Evolutionary conservation across 1,284 basidiomycete genomes (phyloP).

Genomic region (Papiliotrema fonsecae): DNA sequence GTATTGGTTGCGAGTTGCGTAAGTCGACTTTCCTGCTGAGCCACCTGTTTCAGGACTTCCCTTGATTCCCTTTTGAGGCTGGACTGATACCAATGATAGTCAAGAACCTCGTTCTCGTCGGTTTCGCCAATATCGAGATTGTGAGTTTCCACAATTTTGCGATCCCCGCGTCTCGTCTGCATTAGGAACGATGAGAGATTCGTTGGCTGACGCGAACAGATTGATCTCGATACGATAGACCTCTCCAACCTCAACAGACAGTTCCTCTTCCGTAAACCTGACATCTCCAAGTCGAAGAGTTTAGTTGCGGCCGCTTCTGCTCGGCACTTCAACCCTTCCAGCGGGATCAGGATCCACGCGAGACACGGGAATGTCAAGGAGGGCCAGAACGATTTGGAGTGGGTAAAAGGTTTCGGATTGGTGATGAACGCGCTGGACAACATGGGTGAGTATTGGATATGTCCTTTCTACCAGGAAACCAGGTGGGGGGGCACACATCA

Average conservation of each 20-base stretch:
- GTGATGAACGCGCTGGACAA: slow-evolving; percentile 97
- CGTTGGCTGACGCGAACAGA: slow-evolving; percentile 47
- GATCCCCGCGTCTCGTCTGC: background rate
- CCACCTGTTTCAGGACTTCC: background rate
- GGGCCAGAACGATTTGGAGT: slow-evolving; percentile 78
- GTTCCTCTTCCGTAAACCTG: slow-evolving; percentile 95
- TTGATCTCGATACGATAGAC: slow-evolving; percentile 98
- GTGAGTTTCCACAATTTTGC: slow-evolving; percentile 34
- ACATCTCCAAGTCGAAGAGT: slow-evolving; percentile 94
- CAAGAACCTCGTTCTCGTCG: slow-evolving; percentile 91
- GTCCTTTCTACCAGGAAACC: too few relatives aligned
- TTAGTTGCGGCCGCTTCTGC: slow-evolving; percentile 88
- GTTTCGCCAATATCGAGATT: slow-evolving; percentile 83
- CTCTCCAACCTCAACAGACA: slow-evolving; percentile 96
- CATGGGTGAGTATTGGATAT: slow-evolving; percentile 60
- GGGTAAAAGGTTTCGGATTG: slow-evolving; percentile 86
- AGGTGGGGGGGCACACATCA: background rate
- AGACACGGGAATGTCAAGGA: slow-evolving; percentile 97
- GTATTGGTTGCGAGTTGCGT: slow-evolving; percentile 96
- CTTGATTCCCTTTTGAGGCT: too few relatives aligned
- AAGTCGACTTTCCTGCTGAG: slow-evolving; percentile 43
- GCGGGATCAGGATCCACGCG: slow-evolving; percentile 70
- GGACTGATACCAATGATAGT: slow-evolving; percentile 59
- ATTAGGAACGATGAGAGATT: background rate
- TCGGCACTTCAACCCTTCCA: slow-evolving; percentile 75